Evolutionary conservation across 768 basidiomycete genomes (phyloP), one percentile per base, ranked within the genome.

Genomic region (Termitomyces titanicus): DNA sequence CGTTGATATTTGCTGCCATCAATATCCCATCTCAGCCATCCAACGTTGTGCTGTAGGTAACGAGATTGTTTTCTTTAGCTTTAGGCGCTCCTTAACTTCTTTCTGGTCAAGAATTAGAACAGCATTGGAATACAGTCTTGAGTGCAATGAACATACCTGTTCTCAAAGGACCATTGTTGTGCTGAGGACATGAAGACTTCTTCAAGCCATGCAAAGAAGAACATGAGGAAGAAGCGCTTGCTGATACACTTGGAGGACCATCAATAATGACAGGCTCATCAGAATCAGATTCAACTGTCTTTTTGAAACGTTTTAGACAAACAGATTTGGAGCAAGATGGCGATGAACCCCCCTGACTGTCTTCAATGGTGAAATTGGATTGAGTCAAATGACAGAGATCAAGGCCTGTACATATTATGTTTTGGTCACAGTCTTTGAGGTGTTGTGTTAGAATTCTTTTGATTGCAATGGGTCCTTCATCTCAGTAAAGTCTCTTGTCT

Each of bases 381-480:
- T 13, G 8, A 37, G 7, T 0, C 22, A 35, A 49, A 2, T 38
- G 10, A 49, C 8, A 10, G 15, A 49, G 34, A 4, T 17, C 34
- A 39, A 49, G 48, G 5, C 10, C 0, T 4, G 18, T 49, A 9
- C 48, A 49, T 12, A 53, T 47, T 2, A 3, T 29, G 20, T 58
- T 58, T 7, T 49, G 25, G 15, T 9, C 12, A 29, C 56, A 58
- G 24, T 47, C 37, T 31, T 53, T 44, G 20, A 48, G 39, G 39
- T 54, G 51, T 5, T 58, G 56, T 2, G 17, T 12, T 15, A 54
- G 11, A 22, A 53, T 27, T 9, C n/a, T 47, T 22, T 42, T 18
- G 27, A 58, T 58, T 44, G 51, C 52, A 1, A 45, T 38, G 5
- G 56, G 56, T 10, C 56, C 56, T 22, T 27, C 12, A 39, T 58